phyloP scores from a whole-genome alignment of 2,329 filamentous ascomycete genomes.

The Diaporthe australafricana region DNA sequence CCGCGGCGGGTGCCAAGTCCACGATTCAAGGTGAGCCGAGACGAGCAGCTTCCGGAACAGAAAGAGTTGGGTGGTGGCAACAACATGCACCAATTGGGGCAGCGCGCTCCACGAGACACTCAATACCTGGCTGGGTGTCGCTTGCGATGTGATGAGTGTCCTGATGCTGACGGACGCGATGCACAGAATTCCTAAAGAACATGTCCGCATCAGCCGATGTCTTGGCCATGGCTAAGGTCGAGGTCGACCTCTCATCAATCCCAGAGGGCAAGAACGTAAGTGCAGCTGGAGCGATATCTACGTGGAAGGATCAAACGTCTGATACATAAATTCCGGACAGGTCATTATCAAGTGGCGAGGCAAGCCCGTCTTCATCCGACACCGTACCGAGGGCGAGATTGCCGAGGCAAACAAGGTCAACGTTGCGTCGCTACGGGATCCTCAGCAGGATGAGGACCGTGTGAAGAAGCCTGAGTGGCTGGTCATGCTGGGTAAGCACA shows the following conservation, averaged over 20 bases:
- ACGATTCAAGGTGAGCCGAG: conserved; percentile 90
- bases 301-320: background rate
- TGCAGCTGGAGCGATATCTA: conserved; percentile 39
- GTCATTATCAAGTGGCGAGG: conserved; percentile 99
- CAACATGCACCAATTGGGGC: conserved; percentile 24
- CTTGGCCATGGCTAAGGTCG: conserved; percentile 98
- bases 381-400: conserved; percentile 94
- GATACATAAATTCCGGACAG: conserved; percentile 53
- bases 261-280: conserved; percentile 99
- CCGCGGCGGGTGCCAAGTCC: conserved; percentile 94
- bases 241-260: conserved; percentile 91
- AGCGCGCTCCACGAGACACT: background rate
- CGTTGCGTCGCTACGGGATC: conserved; percentile 86
- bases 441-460: conserved; percentile 89
- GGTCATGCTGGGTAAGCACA: conserved; percentile 87
- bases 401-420: conserved; percentile 92
- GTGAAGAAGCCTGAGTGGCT: conserved; percentile 99
- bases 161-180: conserved; percentile 28
- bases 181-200: conserved; percentile 96
- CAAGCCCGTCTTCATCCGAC: conserved; percentile 99
- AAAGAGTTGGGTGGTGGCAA: background rate
- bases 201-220: conserved; percentile 99
- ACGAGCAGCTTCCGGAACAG: conserved; percentile 16
- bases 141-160: background rate
- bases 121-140: background rate